Conservation (phyloP, 768 basidiomycete species). For the Podaxis carcinomalis region DNA sequence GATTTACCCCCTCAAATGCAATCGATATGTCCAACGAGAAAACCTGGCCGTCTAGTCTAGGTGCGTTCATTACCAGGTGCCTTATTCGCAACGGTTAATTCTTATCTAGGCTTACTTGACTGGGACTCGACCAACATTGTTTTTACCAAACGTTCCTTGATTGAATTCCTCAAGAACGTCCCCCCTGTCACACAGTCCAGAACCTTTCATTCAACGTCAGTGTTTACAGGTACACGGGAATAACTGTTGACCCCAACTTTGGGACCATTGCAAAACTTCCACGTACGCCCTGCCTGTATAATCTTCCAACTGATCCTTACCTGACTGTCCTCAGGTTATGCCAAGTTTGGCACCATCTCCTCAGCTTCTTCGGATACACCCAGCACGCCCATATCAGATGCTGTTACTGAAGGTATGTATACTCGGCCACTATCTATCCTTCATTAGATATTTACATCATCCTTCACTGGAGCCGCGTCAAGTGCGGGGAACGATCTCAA, state of each 20-base stretch:
- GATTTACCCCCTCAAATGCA: conserved; percentile 52
- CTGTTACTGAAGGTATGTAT: neutral
- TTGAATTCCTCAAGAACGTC: conserved; percentile 74
- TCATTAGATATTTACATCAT: neutral
- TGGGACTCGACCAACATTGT: conserved; percentile 76
- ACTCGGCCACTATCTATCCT: neutral
- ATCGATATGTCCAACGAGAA: conserved; percentile 65
- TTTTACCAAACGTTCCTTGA: conserved; percentile 71
- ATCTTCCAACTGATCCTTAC: neutral
- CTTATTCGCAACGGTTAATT: neutral
- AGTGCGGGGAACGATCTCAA: conserved; percentile 33
- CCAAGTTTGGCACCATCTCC: conserved; percentile 60
- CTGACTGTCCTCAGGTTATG: conserved; percentile 49
- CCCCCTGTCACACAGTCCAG: neutral
- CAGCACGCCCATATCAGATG: neutral
- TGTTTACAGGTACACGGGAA: conserved; percentile 58
- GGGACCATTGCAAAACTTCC: conserved; percentile 72
- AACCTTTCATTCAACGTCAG: neutral
- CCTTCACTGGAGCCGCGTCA: conserved; percentile 1
- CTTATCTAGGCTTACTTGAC: conserved; percentile 62
- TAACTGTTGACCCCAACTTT: conserved; percentile 74
- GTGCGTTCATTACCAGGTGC: conserved; percentile 24
- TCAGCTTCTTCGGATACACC: conserved; percentile 13
- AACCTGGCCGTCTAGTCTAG: conserved; percentile 68
- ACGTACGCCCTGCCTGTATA: conserved; percentile 36